Evolutionary conservation across 1,139 yeast species (phyloP), one percentile per base, ranked within the genome.

Genomic region (Geotrichum siamense): DNA sequence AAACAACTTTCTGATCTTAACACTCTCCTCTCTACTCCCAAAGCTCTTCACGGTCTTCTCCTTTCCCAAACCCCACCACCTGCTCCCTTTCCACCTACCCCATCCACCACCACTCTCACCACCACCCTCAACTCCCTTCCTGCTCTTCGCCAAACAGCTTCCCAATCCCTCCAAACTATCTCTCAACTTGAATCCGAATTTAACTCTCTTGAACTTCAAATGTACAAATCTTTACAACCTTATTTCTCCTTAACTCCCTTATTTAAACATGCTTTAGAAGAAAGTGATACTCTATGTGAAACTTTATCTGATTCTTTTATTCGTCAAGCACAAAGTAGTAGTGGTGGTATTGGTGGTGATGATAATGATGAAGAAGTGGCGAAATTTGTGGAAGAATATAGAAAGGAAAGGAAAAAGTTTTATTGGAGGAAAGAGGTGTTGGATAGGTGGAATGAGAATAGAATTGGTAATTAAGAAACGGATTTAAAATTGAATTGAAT

Each of bases 361-460:
- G 15, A 29, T 13, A 51, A 44, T 9, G 57, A 55, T 17, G 44
- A 42, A 6, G 44, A 43, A 15, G 56, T 68, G 2, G 60, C 58
- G 5, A 59, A 60, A 2, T 70, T 76, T 49, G 62, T 79, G 15
- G 59, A 59, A 22, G 62, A 61, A 12, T 82, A 78, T 54, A 66
- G 70, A 42, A 53, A 52, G 9, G 68, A 68, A 43, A 59, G 86
- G 27, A 72, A 72, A 50, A 51, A 56, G 30, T 78, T 71, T 49
- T 82, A 82, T 59, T 57, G 74, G 44, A 63, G 81, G 29, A 67
- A 65, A 48, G 87, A 80, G 59, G 74, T 78, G 54, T 59, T 77
- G 50, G 72, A 74, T 51, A 63, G 89, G 39, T 72, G 83, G 73
- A 68, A 73, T 43, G 87, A 81, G 56, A 84, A 79, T 50, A 62